Percentiles rank a stretch among this genome's conserved stretches.
phyloP scores from a whole-genome alignment of 2,329 filamentous ascomycete species.

The Graphiopsis chlorocephala region DNA sequence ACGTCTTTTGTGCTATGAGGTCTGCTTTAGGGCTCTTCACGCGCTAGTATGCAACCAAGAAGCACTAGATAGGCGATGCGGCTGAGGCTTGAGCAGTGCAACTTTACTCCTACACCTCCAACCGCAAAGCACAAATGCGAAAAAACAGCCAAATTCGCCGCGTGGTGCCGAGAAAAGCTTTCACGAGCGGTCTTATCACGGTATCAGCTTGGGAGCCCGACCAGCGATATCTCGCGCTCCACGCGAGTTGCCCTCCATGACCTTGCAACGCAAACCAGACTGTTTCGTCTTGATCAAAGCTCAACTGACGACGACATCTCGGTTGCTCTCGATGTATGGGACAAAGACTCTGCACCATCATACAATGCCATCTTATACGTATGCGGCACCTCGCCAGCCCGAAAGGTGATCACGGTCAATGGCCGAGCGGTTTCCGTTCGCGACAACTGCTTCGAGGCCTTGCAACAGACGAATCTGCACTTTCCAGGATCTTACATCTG shows the following conservation, averaged over 20 bases:
- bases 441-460: slow-evolving; percentile 12
- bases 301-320: background rate
- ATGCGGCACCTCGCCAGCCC: slow-evolving; percentile 10
- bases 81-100: too few species aligned
- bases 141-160: too few species aligned
- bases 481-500: background rate
- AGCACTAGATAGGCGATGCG: too few species aligned
- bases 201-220: background rate
- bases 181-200: too few species aligned
- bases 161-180: too few species aligned
- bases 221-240: background rate
- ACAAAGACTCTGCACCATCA: background rate
- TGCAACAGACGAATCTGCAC: background rate
- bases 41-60: too few species aligned
- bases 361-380: slow-evolving; percentile 20
- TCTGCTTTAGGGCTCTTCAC: too few species aligned
- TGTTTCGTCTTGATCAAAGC: background rate
- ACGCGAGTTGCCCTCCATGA: background rate
- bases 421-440: background rate
- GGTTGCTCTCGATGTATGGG: background rate
- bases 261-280: background rate
- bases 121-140: too few species aligned
- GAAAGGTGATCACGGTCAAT: slow-evolving; percentile 12
- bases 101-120: too few species aligned
- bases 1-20: too few species aligned